Evolutionary conservation across 345 rosid species (phyloP).

Genomic region (Punica granatum): DNA sequence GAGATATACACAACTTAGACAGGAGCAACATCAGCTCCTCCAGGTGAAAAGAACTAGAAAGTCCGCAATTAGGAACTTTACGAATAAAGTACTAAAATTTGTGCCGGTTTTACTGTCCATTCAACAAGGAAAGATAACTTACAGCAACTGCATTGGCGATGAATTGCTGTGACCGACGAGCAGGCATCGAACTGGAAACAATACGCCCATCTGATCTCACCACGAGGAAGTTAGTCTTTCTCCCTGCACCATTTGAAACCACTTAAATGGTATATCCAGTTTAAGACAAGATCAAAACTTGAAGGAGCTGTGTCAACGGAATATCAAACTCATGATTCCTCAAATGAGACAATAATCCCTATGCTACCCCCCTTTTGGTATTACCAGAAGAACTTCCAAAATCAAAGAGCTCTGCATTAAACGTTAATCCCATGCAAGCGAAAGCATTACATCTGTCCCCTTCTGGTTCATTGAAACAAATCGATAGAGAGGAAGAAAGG

Average conservation of each 20-base stretch:
- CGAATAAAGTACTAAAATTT: background rate
- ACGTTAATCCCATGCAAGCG: background rate
- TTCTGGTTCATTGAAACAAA: background rate
- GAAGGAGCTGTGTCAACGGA: background rate
- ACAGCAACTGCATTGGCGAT: constrained; percentile 80
- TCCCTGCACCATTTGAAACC: constrained; percentile 29
- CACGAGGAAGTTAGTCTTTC: constrained; percentile 26
- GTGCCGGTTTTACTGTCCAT: background rate
- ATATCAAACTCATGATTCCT: background rate
- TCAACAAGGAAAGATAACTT: constrained; percentile 6
- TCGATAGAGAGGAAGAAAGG: background rate
- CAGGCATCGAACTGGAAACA: background rate
- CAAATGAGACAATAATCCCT: background rate
- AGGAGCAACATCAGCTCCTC: too few species aligned
- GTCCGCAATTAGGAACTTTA: too few species aligned
- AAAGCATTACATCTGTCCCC: background rate
- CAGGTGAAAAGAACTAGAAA: too few species aligned
- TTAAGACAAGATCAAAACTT: background rate
- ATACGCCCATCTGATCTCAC: background rate
- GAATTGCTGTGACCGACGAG: constrained; percentile 28
- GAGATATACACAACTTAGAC: too few species aligned
- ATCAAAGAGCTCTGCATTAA: background rate
- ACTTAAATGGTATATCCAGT: background rate
- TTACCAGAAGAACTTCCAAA: background rate
- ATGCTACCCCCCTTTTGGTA: background rate